Evolutionary conservation across 805 yeast genomes (phyloP).

Genomic region (Candida gorgasii): DNA sequence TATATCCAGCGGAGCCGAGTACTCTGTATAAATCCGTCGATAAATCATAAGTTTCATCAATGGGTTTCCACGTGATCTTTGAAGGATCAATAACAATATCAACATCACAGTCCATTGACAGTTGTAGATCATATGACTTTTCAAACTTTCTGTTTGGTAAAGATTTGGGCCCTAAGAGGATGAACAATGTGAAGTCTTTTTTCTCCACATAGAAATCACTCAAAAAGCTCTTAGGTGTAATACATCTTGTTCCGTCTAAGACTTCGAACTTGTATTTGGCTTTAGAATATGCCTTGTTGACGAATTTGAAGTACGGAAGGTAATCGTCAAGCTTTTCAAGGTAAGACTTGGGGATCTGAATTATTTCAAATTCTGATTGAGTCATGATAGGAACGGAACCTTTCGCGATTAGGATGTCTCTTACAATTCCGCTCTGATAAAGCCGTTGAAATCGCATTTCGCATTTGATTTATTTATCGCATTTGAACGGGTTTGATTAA

Average conservation of each 20-base stretch:
- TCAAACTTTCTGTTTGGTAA: conserved; percentile 28
- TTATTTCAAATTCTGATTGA: conserved; percentile 2
- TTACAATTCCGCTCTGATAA: too few relatives aligned
- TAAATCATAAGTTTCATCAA: conserved; percentile 20
- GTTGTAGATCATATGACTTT: conserved; percentile 20
- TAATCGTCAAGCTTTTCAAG: conserved; percentile 2
- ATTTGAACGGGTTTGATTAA: too few relatives aligned
- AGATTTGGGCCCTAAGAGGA: conserved; percentile 30
- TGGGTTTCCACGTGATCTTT: conserved; percentile 17
- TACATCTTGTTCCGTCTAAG: conserved; percentile 44
- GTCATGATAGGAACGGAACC: neutral
- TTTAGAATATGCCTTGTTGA: conserved; percentile 54
- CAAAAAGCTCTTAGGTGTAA: conserved; percentile 20
- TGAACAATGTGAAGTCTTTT: conserved; percentile 19
- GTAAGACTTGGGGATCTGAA: conserved; percentile 5
- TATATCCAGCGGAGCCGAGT: conserved; percentile 28
- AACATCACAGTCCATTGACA: conserved; percentile 26
- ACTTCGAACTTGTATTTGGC: conserved; percentile 45
- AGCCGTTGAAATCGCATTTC: too few relatives aligned
- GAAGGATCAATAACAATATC: conserved; percentile 24
- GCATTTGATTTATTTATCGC: too few relatives aligned
- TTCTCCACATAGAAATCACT: conserved; percentile 27
- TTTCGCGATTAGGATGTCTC: too few relatives aligned
- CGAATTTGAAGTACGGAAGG: conserved; percentile 17
- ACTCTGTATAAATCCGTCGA: conserved; percentile 21